Base-by-base conservation (phyloP, 306 rosid genomes). In the Trifolium subterraneum region DNA sequence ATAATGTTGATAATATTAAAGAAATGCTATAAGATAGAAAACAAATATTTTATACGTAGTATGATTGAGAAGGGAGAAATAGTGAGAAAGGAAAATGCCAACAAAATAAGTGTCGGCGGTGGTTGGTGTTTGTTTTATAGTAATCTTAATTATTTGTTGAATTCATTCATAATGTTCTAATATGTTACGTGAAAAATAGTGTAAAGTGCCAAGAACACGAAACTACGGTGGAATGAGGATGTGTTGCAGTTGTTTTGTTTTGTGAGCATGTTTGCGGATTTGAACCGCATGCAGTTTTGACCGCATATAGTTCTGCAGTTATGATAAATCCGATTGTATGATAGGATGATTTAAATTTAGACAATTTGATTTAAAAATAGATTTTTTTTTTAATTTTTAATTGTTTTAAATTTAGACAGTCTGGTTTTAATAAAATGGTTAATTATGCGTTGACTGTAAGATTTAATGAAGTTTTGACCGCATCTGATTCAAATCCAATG, bases 21-120 rank as follows among this genome's bases (percentile, higher is more conserved):
- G 10, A 36, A 44, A 14, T 44, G 1, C 7, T 12, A 44, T 44
- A 4, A 44, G n/a, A 44, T 44, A 44, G 5, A 13, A 44, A 13
- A 39, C n/a, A 1, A 44, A 44, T 13, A 44, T 54, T 19, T 20
- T 20, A 20, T 54, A 54, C 29, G 60, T 54, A 54, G 10, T 0
- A 45, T 55, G 9, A 72, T 29, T 11, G 47, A 29, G 66, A 29
- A 29, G 11, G 36, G 11, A 15, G 50, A 15, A 44, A 44, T 44
- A 44, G 50, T 11, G 22, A 29, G 66, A 45, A 44, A 15, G 22
- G 11, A 10, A 12, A 25, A 22, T 33, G 52, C 4, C 9, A 47
- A 73, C 39, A 39, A 64, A 15, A 74, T 22, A 14, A 51, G 79
- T 64, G 79, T 74, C 55, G 79, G 79, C 38, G 39, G 52, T 14